phyloP scores from a whole-genome alignment of 768 basidiomycete species.

The Pleurotus citrinopileatus region DNA sequence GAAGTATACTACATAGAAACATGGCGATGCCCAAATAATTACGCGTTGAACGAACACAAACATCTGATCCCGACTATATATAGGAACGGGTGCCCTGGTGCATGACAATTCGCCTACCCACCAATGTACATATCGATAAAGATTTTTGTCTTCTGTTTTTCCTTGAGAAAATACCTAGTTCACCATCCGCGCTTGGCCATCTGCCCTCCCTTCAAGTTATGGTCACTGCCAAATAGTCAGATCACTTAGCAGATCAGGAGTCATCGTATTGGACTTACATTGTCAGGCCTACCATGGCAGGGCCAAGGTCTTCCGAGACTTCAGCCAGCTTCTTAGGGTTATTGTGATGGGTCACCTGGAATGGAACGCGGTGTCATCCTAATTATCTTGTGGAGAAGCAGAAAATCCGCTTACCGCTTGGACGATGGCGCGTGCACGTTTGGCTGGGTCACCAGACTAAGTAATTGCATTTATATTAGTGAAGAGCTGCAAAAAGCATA shows the following conservation, averaged over 20 bases:
- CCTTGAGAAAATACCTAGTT: constrained; percentile 14
- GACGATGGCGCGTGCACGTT: constrained; percentile 92
- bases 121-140: constrained; percentile 15
- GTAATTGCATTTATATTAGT: neutral
- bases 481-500: neutral
- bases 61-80: too few relatives aligned
- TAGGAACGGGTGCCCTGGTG: too few relatives aligned
- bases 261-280: constrained; percentile 61
- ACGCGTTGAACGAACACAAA: too few relatives aligned
- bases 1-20: too few relatives aligned
- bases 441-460: constrained; percentile 89
- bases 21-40: too few relatives aligned
- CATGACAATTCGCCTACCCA: neutral
- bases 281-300: constrained; percentile 91
- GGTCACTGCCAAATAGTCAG: constrained; percentile 40
- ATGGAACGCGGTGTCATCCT: too few relatives aligned
- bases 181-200: constrained; percentile 70
- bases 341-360: constrained; percentile 88
- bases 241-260: neutral
- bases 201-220: constrained; percentile 67
- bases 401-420: constrained; percentile 66
- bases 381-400: too few relatives aligned
- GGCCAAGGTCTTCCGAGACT: constrained; percentile 80
- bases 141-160: too few relatives aligned
- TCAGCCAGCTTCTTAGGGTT: constrained; percentile 91